Base-by-base conservation (phyloP, 1,284 basidiomycete species). In the Puccinia triticina region DNA sequence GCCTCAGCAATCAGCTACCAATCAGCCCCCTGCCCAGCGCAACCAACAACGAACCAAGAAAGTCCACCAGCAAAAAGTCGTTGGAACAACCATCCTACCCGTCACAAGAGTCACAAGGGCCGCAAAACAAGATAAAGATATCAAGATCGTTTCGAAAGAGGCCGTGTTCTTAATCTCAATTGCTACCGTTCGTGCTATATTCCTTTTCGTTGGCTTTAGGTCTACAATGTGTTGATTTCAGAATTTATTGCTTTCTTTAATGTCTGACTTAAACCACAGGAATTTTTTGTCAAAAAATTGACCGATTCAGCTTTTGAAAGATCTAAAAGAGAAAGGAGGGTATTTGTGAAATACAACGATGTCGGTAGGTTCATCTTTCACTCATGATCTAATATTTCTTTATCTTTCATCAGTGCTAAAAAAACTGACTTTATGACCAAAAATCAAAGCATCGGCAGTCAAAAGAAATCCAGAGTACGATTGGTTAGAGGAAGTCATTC, bases 41-140 rank as follows among this genome's bases (percentile, higher is more conserved):
- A 61, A 61, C 26, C 37, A 32, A 29, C 71, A 48, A 29, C 43
- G 71, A 73, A 50, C 4, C 18, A 73, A 46, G 32, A 48, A 29
- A 73, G 71, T 73, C 5, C 46, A 73, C n/a, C 4, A 29, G 8
- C 48, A 88, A 93, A 92, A 87, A 93, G 86, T 89, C 11, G 12
- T 83, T 59, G 77, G 57, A 55, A 84, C 82, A 18, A 67, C 46
- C 11, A 81, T 57, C 64, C 48, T 66, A 72, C 53, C 55, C 26
- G 74, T 46, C 37, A 77, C 78, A 8, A 59, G 82, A 57, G 61
- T 46, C 16, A 78, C 64, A 43, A 66, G 82, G 48, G 66, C 48
- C 53, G 67, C 67, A 53, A 78, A 83, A 69, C 82, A 84, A 64
- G 83, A 83, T 67, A 84, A 77, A 46, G 82, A 82, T 69, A 84